Evolutionary conservation across 2,329 filamentous ascomycete species (phyloP), one percentile per base, ranked within the genome.

Genomic region (Phialophora verrucosa): DNA sequence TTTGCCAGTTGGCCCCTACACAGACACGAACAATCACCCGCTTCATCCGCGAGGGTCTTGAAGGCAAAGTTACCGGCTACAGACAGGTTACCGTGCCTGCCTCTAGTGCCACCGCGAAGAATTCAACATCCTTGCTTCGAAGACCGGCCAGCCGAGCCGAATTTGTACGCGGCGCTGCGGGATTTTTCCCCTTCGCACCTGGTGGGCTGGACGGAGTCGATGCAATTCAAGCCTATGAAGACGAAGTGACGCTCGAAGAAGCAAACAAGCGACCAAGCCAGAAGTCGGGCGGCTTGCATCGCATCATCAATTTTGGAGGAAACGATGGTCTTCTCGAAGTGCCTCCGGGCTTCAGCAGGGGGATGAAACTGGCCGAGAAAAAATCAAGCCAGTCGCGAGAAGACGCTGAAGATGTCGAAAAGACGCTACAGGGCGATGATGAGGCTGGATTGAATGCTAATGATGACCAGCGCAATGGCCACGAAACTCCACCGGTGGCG

Each of bases 21-120:
- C 95, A 98, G 79, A 94, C 93, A 17, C 88, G 95, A 65, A 98
- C 93, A n/a, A 90, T 97, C 72, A 97, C 92, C 31, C 89, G 95
- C 32, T 99, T 99, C 77, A 90, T 89, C 53, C 87, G 95, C 63
- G 92, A 97, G 78, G 95, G 95, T 5, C 84, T 98, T 14, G 93
- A 98, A 79, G 95, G 95, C 25, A 87, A 90, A 60, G 94, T 99
- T 27, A 96, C 92, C 8, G 93, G 93, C 59, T 98, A 99, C 78
- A 91, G 90, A 75, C 95, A 97, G 77, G 91, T 98, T 59, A 97
- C 95, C 0, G 88, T 98, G 8, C 92, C 94, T 4, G 92, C 92
- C 38, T 91, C 89, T 74, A 96, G 91, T 73, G 92, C 91, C 17
- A 97, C 91, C 17, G 94, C 93, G 56, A 99, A 97, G 80, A 97